A percentile compares a stretch with the other conserved stretches of the same genome.
Conservation (phyloP, 257 asterid species). For the Capsicum baccatum region DNA sequence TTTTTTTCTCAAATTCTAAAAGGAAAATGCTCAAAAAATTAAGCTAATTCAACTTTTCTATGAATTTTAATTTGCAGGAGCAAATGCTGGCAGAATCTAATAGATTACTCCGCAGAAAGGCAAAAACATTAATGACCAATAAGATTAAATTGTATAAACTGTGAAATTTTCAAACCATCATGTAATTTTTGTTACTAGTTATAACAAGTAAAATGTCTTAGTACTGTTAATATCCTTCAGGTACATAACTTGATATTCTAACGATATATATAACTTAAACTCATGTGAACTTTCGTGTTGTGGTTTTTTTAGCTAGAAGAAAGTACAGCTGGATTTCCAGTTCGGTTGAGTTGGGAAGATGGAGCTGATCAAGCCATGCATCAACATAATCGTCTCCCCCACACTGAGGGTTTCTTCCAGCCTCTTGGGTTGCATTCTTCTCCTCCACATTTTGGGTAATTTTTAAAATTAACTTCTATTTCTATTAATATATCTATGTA, state of each 20-base stretch:
- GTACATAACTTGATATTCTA: not conserved
- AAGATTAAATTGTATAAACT: no score
- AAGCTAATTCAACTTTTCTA: no score
- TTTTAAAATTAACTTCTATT: not conserved
- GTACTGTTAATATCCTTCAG: no score
- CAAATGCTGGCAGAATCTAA: constrained; percentile 35
- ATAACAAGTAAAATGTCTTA: not conserved
- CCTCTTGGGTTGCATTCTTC: constrained; percentile 30
- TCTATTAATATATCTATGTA: not conserved
- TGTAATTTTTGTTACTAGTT: no score
- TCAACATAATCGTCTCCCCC: constrained; percentile 22
- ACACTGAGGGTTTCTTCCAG: constrained; percentile 34
- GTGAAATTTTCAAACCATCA: no score
- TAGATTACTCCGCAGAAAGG: constrained; percentile 27
- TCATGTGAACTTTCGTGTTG: not conserved
- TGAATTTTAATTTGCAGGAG: constrained; percentile 21
- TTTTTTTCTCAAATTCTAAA: not conserved
- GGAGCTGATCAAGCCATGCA: constrained; percentile 23
- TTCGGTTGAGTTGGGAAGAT: constrained; percentile 33
- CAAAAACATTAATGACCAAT: not conserved
- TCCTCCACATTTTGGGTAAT: constrained; percentile 31
- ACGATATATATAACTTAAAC: no score
- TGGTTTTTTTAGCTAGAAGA: constrained; percentile 26
- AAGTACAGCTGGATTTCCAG: constrained; percentile 26
- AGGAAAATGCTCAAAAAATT: not conserved